Conservation (phyloP, 768 basidiomycete genomes). For the Lepiota subincarnata region DNA sequence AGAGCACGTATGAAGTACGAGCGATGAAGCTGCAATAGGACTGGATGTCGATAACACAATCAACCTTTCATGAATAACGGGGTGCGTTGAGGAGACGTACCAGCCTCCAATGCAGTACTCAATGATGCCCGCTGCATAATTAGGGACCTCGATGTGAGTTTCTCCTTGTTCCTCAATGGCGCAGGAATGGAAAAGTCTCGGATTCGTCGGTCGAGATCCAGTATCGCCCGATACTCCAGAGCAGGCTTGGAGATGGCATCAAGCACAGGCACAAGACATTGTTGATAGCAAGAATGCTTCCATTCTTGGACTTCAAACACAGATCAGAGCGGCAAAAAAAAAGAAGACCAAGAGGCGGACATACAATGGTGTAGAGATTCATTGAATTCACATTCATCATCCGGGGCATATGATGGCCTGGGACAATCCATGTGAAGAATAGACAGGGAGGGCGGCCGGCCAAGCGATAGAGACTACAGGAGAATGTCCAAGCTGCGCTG, state of each 20-base stretch:
- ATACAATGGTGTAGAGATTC: constrained; percentile 40
- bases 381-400: constrained; percentile 30
- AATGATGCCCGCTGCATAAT: constrained; percentile 60
- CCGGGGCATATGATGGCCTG: constrained; percentile 41
- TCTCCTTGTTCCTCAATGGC: constrained; percentile 39
- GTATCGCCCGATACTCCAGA: constrained; percentile 43
- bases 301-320: constrained; percentile 56
- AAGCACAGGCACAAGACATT: constrained; percentile 59
- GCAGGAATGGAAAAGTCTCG: constrained; percentile 58
- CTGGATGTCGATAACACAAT: constrained; percentile 26
- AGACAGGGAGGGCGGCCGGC: constrained; percentile 64
- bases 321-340: constrained; percentile 7
- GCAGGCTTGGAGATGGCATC: constrained; percentile 53
- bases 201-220: constrained; percentile 55
- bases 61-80: neutral
- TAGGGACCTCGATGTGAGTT: constrained; percentile 35
- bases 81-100: constrained; percentile 28
- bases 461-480: constrained; percentile 54
- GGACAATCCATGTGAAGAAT: constrained; percentile 58
- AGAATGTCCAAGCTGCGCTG: neutral
- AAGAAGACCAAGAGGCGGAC: constrained; percentile 13
- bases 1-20: constrained; percentile 65
- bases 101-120: constrained; percentile 57
- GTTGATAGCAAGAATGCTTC: constrained; percentile 60
- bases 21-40: constrained; percentile 62